Percentiles rank a stretch among this genome's conserved stretches.
phyloP scores from a whole-genome alignment of 169 alveolate species.

The Perkinsus olseni region DNA sequence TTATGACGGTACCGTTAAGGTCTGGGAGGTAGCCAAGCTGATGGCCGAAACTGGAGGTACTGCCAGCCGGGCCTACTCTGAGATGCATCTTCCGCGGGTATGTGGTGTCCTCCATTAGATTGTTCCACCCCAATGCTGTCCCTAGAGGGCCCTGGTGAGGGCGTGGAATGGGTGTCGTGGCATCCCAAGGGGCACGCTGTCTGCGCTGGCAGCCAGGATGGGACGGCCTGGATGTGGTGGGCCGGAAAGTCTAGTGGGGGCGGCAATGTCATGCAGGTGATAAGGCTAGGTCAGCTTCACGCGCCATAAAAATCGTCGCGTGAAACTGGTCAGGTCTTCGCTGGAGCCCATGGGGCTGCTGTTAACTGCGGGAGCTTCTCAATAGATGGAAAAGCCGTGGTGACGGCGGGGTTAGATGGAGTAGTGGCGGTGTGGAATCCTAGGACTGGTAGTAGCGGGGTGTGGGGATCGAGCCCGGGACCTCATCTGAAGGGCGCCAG shows the following conservation, averaged over 20 bases:
- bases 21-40: conserved; percentile 14
- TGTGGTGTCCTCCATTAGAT: too few species aligned
- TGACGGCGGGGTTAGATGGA: conserved; percentile 38
- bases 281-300: background rate
- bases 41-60: background rate
- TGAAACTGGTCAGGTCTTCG: background rate
- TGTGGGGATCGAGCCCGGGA: conserved; percentile 5
- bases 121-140: conserved; percentile 1
- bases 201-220: conserved; percentile 28
- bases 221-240: conserved; percentile 41
- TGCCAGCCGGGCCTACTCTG: background rate
- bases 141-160: conserved; percentile 39
- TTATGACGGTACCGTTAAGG: conserved; percentile 28
- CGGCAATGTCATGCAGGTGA: conserved; percentile 32
- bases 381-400: conserved; percentile 24
- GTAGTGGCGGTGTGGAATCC: conserved; percentile 30
- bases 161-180: conserved; percentile 32
- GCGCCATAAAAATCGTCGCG: background rate
- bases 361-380: conserved; percentile 34
- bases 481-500: background rate
- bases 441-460: conserved; percentile 17
- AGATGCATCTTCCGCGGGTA: too few species aligned
- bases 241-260: conserved; percentile 10
- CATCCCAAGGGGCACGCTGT: conserved; percentile 35
- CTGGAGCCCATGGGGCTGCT: conserved; percentile 25